These are phyloP conservation scores for Beta vulgaris DNA, from an alignment of 148 eudicot genomes.

Conservation along the genomic window DNA sequence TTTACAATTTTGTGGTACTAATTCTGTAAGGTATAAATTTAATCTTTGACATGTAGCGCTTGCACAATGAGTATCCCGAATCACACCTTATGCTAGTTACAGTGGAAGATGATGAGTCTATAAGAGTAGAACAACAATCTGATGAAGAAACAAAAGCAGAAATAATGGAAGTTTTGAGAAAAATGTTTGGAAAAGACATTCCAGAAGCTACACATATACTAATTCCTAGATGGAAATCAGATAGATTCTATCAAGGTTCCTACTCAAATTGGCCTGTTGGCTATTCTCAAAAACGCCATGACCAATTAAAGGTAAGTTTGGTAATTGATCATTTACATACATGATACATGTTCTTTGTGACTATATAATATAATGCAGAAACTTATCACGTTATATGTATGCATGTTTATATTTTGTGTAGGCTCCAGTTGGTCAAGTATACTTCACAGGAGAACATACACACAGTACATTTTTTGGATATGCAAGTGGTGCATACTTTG, in stretches of 20 bases:
- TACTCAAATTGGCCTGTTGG: slow-evolving; percentile 37
- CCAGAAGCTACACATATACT: slow-evolving; percentile 28
- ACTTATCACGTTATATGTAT: too few species aligned
- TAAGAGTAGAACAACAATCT: slow-evolving; percentile 29
- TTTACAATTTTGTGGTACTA: too few species aligned
- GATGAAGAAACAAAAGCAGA: slow-evolving; percentile 30
- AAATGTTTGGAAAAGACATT: slow-evolving; percentile 35
- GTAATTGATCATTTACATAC: too few species aligned
- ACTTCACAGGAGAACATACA: slow-evolving; percentile 42
- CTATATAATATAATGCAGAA: too few species aligned
- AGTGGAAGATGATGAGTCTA: slow-evolving; percentile 24
- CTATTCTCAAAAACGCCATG: slow-evolving; percentile 12
- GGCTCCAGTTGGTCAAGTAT: slow-evolving; percentile 32
- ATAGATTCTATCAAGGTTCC: slow-evolving; percentile 27
- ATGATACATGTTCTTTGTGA: too few species aligned
- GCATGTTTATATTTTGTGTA: slow-evolving; percentile 13
- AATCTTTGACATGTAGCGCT: slow-evolving; percentile 21
- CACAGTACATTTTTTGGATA: slow-evolving; percentile 28
- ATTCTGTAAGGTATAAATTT: too few species aligned
- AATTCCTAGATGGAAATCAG: slow-evolving; percentile 32
- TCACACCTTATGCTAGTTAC: slow-evolving; percentile 29
- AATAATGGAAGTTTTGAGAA: slow-evolving; percentile 28
- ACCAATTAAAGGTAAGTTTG: slow-evolving; percentile 27
- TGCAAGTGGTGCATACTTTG: slow-evolving; percentile 31
- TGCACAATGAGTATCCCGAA: slow-evolving; percentile 30